A percentile compares a stretch with the other conserved stretches of the same genome.
Evolutionary conservation across 371 early-diverging fungal genomes (phyloP).

Genomic region (Mucor indicus): DNA sequence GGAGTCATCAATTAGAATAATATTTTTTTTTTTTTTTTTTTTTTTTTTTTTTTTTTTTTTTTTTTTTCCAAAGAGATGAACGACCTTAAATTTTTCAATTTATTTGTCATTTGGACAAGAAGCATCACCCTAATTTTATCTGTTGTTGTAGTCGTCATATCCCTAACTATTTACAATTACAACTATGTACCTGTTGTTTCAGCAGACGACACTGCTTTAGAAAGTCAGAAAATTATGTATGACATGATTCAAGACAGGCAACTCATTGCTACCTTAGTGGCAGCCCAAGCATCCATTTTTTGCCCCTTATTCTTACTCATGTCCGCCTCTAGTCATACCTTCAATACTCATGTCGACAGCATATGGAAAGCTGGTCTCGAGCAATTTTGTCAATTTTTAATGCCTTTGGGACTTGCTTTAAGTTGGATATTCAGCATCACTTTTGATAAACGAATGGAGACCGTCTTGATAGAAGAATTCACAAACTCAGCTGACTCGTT

Average conservation of each 20-base stretch:
- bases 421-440: conserved; percentile 42
- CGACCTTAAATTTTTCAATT: too few relatives aligned
- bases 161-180: conserved; percentile 12
- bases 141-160: conserved; percentile 9
- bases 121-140: conserved; percentile 8
- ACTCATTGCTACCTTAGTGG: conserved; percentile 31
- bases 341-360: too few relatives aligned
- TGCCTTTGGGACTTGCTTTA: conserved; percentile 40
- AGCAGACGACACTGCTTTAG: conserved; percentile 15
- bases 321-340: too few relatives aligned
- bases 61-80: too few relatives aligned
- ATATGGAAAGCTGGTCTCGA: conserved; percentile 10
- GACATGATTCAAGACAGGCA: too few relatives aligned
- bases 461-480: too few relatives aligned
- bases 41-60: too few relatives aligned
- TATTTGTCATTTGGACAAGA: conserved; percentile 13
- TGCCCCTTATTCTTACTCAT: conserved; percentile 20
- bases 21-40: too few relatives aligned
- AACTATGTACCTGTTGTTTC: conserved; percentile 8
- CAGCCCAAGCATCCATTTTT: conserved; percentile 32
- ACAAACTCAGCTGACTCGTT: too few relatives aligned
- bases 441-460: too few relatives aligned
- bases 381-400: conserved; percentile 27
- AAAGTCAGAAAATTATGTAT: conserved; percentile 17
- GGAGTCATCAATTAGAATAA: too few relatives aligned